A percentile compares a stretch with the other conserved stretches of the same genome.
Conservation (phyloP, 2,329 filamentous ascomycete genomes). For the Furcasterigmium sp. region DNA sequence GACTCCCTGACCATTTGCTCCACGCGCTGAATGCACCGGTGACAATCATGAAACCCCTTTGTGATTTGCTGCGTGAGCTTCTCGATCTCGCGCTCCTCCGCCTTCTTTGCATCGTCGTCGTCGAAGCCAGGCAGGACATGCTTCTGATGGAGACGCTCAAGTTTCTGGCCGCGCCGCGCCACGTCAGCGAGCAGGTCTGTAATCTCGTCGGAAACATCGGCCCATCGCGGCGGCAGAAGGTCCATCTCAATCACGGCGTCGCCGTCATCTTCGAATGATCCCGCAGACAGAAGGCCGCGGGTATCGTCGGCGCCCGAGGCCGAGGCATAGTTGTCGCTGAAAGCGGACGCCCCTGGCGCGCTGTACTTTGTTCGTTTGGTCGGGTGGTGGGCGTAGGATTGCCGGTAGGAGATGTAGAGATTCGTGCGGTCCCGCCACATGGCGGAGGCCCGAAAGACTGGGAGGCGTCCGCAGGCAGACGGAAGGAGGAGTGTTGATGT, state of each 20-base stretch:
- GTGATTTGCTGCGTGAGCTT: slow-evolving; percentile 86
- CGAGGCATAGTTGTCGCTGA: slow-evolving; percentile 34
- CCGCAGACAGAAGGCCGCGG: slow-evolving; percentile 78
- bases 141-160: slow-evolving; percentile 94
- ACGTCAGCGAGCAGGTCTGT: slow-evolving; percentile 76
- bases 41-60: slow-evolving; percentile 81
- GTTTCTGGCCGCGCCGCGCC: slow-evolving; percentile 72
- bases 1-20: slow-evolving; percentile 83
- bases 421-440: slow-evolving; percentile 99
- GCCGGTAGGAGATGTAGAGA: slow-evolving; percentile 98
- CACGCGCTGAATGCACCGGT: slow-evolving; percentile 80
- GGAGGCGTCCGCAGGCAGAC: not conserved
- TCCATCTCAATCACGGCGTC: slow-evolving; percentile 99
- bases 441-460: slow-evolving; percentile 46
- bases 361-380: slow-evolving; percentile 74
- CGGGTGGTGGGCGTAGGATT: slow-evolving; percentile 95
- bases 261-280: slow-evolving; percentile 77
- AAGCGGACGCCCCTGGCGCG: slow-evolving; percentile 48
- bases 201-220: slow-evolving; percentile 91
- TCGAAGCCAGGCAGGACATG: slow-evolving; percentile 96
- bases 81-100: slow-evolving; percentile 89
- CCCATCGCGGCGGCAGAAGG: slow-evolving; percentile 88
- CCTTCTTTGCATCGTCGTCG: slow-evolving; percentile 82
- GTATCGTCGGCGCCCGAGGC: slow-evolving; percentile 43
- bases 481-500: not conserved